These are phyloP conservation scores for Thermomucor indicae-seudaticae DNA, from an alignment of 371 early-diverging fungal genomes.

Conservation along the genomic window DNA sequence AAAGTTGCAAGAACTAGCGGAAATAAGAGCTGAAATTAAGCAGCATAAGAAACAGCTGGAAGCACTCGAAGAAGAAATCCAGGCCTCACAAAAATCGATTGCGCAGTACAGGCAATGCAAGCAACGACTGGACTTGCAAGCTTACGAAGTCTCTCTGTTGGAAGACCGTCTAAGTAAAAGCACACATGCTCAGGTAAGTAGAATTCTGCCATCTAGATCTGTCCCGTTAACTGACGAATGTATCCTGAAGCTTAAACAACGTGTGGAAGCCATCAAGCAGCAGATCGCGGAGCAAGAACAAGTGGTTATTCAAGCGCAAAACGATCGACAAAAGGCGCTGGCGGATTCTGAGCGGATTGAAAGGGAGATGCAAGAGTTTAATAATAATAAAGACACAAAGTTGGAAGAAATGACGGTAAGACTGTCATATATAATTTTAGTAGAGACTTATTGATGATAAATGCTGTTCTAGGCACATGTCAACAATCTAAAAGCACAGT, in stretches of 20 bases:
- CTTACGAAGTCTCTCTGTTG: slow-evolving; percentile 66
- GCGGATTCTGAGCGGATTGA: slow-evolving; percentile 60
- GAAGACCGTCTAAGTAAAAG: slow-evolving; percentile 72
- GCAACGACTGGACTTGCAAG: slow-evolving; percentile 64
- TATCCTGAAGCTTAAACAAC: slow-evolving; percentile 30
- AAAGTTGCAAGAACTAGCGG: slow-evolving; percentile 64
- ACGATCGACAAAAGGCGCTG: slow-evolving; percentile 37
- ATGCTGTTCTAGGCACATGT: slow-evolving; percentile 59
- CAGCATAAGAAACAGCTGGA: slow-evolving; percentile 42
- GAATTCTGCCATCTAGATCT: neutral
- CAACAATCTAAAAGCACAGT: slow-evolving; percentile 47
- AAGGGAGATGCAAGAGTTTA: slow-evolving; percentile 86
- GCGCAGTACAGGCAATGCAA: slow-evolving; percentile 45
- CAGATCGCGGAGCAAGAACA: slow-evolving; percentile 25
- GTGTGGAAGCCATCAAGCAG: slow-evolving; percentile 40
- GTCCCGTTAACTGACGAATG: slow-evolving; percentile 13
- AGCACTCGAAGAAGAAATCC: slow-evolving; percentile 42
- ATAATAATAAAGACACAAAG: slow-evolving; percentile 78
- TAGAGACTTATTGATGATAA: too few species aligned
- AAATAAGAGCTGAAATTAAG: slow-evolving; percentile 48
- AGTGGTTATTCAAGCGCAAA: slow-evolving; percentile 34
- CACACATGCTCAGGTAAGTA: slow-evolving; percentile 56
- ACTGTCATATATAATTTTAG: neutral
- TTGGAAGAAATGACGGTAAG: slow-evolving; percentile 72
- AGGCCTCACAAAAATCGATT: slow-evolving; percentile 31